A percentile compares a stretch with the other conserved stretches of the same genome.
Conservation (phyloP, 2,329 filamentous ascomycete genomes). For the Rhynchosporium agropyri region DNA sequence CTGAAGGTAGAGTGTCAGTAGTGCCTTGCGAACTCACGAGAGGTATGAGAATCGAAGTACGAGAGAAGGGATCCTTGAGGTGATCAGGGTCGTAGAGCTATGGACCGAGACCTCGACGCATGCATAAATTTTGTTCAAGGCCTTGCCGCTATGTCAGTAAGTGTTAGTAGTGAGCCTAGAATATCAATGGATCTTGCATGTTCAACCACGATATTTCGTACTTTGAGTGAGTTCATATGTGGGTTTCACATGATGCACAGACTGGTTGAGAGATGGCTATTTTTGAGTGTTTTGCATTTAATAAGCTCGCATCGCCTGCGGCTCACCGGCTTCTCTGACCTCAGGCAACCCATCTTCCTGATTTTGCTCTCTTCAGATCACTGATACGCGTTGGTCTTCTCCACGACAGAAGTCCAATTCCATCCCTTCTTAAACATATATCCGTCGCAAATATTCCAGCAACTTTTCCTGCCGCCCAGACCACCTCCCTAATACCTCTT, state of each 20-base stretch:
- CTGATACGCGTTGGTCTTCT: neutral
- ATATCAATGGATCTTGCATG: too few species aligned
- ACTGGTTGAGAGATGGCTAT: neutral
- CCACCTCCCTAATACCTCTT: conserved; percentile 24
- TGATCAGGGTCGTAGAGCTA: too few species aligned
- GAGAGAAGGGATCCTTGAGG: too few species aligned
- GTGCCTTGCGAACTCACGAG: too few species aligned
- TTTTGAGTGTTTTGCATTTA: conserved; percentile 5
- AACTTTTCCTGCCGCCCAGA: neutral
- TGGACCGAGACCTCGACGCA: too few species aligned
- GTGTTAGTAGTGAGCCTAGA: too few species aligned
- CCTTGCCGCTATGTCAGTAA: too few species aligned
- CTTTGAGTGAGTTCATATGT: neutral
- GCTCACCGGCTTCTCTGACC: neutral
- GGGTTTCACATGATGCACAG: neutral
- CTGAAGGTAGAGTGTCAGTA: too few species aligned
- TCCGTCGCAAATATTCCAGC: neutral
- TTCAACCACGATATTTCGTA: too few species aligned
- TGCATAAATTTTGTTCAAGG: too few species aligned
- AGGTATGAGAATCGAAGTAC: too few species aligned
- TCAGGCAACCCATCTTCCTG: neutral
- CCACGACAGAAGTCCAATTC: neutral
- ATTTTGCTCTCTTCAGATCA: neutral
- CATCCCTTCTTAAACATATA: neutral
- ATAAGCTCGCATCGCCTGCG: neutral